Evolutionary conservation across 768 basidiomycete genomes (phyloP).

Genomic region (Naematelia aurantialba): DNA sequence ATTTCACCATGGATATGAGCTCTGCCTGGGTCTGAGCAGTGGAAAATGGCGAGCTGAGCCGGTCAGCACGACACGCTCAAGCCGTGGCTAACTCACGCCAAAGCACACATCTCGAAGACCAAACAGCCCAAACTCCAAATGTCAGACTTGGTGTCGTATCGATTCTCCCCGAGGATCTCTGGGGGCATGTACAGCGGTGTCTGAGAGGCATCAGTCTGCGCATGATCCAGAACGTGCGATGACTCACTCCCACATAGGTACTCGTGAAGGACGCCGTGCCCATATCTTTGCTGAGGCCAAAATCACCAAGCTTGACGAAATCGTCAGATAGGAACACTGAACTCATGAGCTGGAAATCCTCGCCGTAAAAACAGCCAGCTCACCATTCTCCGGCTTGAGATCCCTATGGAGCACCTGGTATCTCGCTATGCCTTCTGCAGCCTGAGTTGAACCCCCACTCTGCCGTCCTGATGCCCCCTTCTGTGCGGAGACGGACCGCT

Average conservation of each 20-base stretch:
- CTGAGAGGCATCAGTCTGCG: constrained; percentile 54
- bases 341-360: not conserved
- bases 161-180: constrained; percentile 93
- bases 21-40: constrained; percentile 46
- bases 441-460: constrained; percentile 15
- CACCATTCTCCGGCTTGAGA: constrained; percentile 93
- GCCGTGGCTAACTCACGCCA: constrained; percentile 56
- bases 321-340: constrained; percentile 82
- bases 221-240: not conserved
- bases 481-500: constrained; percentile 49
- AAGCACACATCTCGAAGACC: constrained; percentile 90
- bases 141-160: constrained; percentile 96
- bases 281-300: constrained; percentile 90
- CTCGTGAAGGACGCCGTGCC: constrained; percentile 82
- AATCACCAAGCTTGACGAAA: constrained; percentile 93
- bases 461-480: constrained; percentile 22
- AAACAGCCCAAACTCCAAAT: constrained; percentile 98
- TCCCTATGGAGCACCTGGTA: constrained; percentile 79
- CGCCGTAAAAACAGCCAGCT: constrained; percentile 8
- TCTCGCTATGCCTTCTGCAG: constrained; percentile 15
- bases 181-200: constrained; percentile 99
- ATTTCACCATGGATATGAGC: constrained; percentile 44
- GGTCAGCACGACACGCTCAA: constrained; percentile 1
- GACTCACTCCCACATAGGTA: constrained; percentile 90
- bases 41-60: constrained; percentile 45